These are phyloP conservation scores for Tolypocladium tundrense DNA, from an alignment of 2,329 filamentous ascomycete species.

Conservation along the genomic window DNA sequence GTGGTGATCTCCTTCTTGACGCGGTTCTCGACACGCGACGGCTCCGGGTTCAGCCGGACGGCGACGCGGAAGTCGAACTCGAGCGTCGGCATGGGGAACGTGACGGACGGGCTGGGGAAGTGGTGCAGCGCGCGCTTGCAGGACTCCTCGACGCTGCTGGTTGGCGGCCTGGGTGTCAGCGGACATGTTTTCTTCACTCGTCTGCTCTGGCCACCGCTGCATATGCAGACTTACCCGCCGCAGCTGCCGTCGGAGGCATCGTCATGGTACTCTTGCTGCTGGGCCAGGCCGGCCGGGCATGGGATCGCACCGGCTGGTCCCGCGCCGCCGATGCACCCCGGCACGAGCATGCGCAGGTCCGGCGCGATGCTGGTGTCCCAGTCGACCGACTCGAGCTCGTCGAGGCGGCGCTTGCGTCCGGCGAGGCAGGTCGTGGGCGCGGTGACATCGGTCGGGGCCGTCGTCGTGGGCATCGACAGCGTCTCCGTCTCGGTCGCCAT, in stretches of 20 bases:
- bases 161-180: neutral
- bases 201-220: neutral
- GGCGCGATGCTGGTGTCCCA: conserved; percentile 20
- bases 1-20: conserved; percentile 39
- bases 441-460: conserved; percentile 19
- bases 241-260: neutral
- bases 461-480: conserved; percentile 19
- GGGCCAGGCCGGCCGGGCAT: neutral
- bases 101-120: conserved; percentile 30
- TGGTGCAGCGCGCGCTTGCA: conserved; percentile 27
- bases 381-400: conserved; percentile 9
- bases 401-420: conserved; percentile 5
- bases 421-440: conserved; percentile 13
- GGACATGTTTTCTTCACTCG: neutral
- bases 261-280: neutral
- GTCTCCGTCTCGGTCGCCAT: conserved; percentile 24
- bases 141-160: conserved; percentile 25
- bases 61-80: conserved; percentile 41
- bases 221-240: neutral
- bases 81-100: conserved; percentile 34
- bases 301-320: neutral
- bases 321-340: neutral
- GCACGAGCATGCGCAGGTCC: conserved; percentile 2
- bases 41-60: conserved; percentile 31
- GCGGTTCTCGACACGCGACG: conserved; percentile 31